A percentile compares a stretch with the other conserved stretches of the same genome.
Conservation (phyloP, 2,329 filamentous ascomycete species). For the Aspergillus fructus region DNA sequence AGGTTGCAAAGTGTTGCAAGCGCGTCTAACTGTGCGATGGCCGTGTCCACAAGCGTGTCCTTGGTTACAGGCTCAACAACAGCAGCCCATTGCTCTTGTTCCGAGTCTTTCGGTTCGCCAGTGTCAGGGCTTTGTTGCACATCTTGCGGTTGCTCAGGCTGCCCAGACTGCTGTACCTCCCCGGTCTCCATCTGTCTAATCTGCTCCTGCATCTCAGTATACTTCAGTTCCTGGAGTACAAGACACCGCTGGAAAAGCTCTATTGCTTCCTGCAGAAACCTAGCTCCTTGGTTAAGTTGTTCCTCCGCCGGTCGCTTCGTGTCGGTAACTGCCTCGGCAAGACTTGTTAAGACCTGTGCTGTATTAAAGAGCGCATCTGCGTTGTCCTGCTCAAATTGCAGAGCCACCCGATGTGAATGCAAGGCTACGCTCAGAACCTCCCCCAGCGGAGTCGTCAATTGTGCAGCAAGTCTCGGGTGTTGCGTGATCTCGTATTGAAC, state of each 20-base stretch:
- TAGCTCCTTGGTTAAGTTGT: slow-evolving; percentile 48
- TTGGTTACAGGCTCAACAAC: slow-evolving; percentile 67
- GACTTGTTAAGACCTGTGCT: slow-evolving; percentile 65
- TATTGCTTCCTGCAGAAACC: slow-evolving; percentile 60
- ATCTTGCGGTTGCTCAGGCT: slow-evolving; percentile 14
- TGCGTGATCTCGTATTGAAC: slow-evolving; percentile 70
- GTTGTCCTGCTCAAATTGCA: slow-evolving; percentile 61
- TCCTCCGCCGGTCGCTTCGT: slow-evolving; percentile 47
- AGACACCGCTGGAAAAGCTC: slow-evolving; percentile 60
- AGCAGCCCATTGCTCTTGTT: slow-evolving; percentile 62
- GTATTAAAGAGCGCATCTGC: slow-evolving; percentile 71
- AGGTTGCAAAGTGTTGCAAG: slow-evolving; percentile 54
- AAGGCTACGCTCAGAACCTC: slow-evolving; percentile 62
- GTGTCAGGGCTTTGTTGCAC: slow-evolving; percentile 12
- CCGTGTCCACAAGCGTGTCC: slow-evolving; percentile 65
- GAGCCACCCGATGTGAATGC: slow-evolving; percentile 62
- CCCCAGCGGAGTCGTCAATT: slow-evolving; percentile 54
- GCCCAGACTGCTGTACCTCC: slow-evolving; percentile 11
- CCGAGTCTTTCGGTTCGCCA: slow-evolving; percentile 21
- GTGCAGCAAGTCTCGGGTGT: slow-evolving; percentile 60
- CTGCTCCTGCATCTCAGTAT: slow-evolving; percentile 47
- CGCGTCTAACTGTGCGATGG: slow-evolving; percentile 61
- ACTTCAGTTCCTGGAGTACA: slow-evolving; percentile 51
- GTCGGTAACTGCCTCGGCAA: slow-evolving; percentile 61
- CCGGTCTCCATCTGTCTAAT: slow-evolving; percentile 38